Evolutionary conservation across 768 basidiomycete species (phyloP).

Genomic region (Baorangia bicolor): DNA sequence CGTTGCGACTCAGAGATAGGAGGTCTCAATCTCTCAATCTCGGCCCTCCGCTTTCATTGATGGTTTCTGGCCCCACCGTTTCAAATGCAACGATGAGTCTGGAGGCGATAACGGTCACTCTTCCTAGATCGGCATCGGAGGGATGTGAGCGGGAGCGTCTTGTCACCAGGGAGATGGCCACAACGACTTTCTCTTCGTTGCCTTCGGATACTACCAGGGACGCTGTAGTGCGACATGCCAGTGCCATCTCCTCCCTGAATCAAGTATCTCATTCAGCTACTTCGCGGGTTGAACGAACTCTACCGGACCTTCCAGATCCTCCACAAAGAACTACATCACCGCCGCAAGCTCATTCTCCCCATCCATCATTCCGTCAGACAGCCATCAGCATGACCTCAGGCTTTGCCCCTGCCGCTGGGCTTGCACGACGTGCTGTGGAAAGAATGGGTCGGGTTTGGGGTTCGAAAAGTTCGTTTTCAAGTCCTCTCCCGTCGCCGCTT

Average conservation of each 20-base stretch:
- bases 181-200: constrained; percentile 39
- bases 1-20: constrained; percentile 49
- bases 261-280: constrained; percentile 30
- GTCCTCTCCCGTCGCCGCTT: constrained; percentile 46
- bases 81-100: constrained; percentile 33
- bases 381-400: constrained; percentile 70
- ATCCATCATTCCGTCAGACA: constrained; percentile 53
- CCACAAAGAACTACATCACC: constrained; percentile 7
- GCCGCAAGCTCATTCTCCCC: constrained; percentile 14
- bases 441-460: constrained; percentile 70
- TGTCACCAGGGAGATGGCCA: constrained; percentile 41
- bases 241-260: constrained; percentile 13
- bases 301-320: constrained; percentile 31
- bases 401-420: constrained; percentile 68
- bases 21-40: constrained; percentile 67
- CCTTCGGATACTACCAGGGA: constrained; percentile 25
- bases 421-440: constrained; percentile 76
- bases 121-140: constrained; percentile 27
- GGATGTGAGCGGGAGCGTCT: constrained; percentile 42
- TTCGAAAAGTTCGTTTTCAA: constrained; percentile 37
- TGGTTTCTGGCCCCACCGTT: constrained; percentile 24
- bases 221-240: constrained; percentile 26
- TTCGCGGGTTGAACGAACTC: constrained; percentile 27
- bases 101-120: constrained; percentile 30
- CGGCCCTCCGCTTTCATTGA: constrained; percentile 33